Base-by-base conservation (phyloP, 116 monocot species). In the Zostera marina region DNA sequence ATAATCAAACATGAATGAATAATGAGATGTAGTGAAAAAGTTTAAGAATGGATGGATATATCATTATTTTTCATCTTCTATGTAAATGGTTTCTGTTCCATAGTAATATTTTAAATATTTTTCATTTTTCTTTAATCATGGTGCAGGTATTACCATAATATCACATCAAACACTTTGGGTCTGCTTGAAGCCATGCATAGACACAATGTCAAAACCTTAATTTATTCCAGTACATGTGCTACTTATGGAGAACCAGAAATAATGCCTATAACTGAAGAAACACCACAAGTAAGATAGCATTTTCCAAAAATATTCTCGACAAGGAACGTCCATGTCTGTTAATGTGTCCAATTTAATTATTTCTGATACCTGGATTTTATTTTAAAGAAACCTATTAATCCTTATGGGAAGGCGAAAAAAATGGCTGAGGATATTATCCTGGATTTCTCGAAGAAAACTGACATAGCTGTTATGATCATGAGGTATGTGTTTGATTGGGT, bases 341-440 rank as follows among this genome's bases (percentile, higher is more conserved):
- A 24, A n/a, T n/a, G 55, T 32, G 5, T 32, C 32, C 55, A 55
- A n/a, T 55, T 54, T 48, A 10, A 54, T 5, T 32, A 9, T 32
- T 32, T 14, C 4, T 2, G 14, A 25, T 14, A 23, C 55, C 11
- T 55, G 14, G 26, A 32, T 24, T 55, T 23, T 23, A 38, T 24
- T 15, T 46, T 74, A 40, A 80, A 94, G 93, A 22, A 75, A 32
- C 93, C 93, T 8, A 94, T 94, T 15, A 94, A 94, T 49, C 93
- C 93, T 20, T 94, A 94, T 48, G 93, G 93, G 21, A 94, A 84
- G 52, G 93, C 93, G 12, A 94, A 94, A 72, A 94, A 94, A 73
- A 94, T 94, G 93, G 81, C 93, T 3, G 93, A 94, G 75, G 93
- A 94, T 44, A 94, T 94, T 32, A 94, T 94, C 59, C 72, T 94